Conservation (phyloP, 345 rosid species). For the Rhizophora mangle region DNA sequence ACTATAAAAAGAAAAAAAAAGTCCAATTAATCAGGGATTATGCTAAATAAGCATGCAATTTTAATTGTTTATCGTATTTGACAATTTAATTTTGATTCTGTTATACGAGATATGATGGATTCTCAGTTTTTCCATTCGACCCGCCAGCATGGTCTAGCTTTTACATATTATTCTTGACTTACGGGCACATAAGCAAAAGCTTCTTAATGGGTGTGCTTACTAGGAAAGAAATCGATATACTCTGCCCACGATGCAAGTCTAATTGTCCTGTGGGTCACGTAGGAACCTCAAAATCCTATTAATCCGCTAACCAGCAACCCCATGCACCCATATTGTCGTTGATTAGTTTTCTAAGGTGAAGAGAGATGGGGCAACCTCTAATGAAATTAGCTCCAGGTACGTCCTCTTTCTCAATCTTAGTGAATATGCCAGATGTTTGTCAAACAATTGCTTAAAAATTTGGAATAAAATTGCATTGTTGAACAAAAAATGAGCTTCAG, state of each 20-base stretch:
- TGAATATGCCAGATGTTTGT: background rate
- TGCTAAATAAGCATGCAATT: too few species aligned
- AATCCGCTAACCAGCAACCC: background rate
- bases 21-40: too few species aligned
- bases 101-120: too few species aligned
- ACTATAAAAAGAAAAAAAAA: too few species aligned
- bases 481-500: slow-evolving; percentile 23
- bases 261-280: background rate
- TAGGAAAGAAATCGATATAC: background rate
- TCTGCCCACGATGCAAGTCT: background rate
- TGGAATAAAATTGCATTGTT: too few species aligned
- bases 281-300: background rate
- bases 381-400: slow-evolving; percentile 19
- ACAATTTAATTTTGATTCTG: too few species aligned
- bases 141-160: too few species aligned
- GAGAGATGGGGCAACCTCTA: slow-evolving; percentile 23
- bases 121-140: too few species aligned
- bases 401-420: background rate
- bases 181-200: too few species aligned
- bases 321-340: background rate
- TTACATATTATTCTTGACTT: too few species aligned
- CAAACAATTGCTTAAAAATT: background rate
- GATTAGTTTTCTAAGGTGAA: background rate
- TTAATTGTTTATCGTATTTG: too few species aligned
- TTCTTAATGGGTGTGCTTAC: background rate